Percentiles rank a stretch among this genome's conserved stretches.
Conservation (phyloP, 23 red algal genomes). For the Pyropia yezoensis region DNA sequence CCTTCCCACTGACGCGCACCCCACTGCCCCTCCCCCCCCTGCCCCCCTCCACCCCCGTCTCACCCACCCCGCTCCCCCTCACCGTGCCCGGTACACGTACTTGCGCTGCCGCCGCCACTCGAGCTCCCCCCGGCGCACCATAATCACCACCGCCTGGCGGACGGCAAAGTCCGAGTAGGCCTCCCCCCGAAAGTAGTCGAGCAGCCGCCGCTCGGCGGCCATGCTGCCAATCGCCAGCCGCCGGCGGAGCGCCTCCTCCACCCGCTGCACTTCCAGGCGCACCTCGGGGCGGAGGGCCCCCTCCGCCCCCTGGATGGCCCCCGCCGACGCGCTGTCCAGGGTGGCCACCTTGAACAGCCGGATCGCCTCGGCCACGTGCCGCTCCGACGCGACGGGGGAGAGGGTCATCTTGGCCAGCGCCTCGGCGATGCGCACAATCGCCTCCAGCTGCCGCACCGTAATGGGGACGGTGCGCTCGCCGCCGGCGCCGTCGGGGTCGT, state of each 20-base stretch:
- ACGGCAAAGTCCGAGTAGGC: slow-evolving; percentile 45
- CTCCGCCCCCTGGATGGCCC: slow-evolving; percentile 40
- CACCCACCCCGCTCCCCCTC: no score
- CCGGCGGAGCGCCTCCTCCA: slow-evolving; percentile 60
- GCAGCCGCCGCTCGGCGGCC: slow-evolving; percentile 54
- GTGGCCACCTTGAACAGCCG: slow-evolving; percentile 94
- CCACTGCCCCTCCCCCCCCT: no score
- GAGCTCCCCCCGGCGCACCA: slow-evolving; percentile 81
- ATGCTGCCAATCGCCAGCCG: slow-evolving; percentile 72
- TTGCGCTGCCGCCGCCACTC: slow-evolving; percentile 81
- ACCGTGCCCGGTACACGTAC: slow-evolving; percentile 71
- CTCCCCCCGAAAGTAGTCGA: slow-evolving; percentile 69
- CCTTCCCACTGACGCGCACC: no score
- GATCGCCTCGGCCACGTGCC: slow-evolving; percentile 83
- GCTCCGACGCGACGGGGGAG: slow-evolving; percentile 36
- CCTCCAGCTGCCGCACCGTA: slow-evolving; percentile 89
- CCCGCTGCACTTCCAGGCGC: slow-evolving; percentile 66
- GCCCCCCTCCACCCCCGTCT: no score
- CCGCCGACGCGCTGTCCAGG: slow-evolving; percentile 65
- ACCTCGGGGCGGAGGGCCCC: slow-evolving; percentile 64
- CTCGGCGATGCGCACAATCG: slow-evolving; percentile 86
- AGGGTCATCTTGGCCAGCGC: slow-evolving; percentile 95
- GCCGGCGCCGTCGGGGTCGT: slow-evolving; percentile 26
- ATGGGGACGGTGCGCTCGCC: slow-evolving; percentile 68
- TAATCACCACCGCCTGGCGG: slow-evolving; percentile 67